These are phyloP conservation scores for Setaria viridis DNA, from an alignment of 202 grass and related monocot genomes.

Conservation along the genomic window DNA sequence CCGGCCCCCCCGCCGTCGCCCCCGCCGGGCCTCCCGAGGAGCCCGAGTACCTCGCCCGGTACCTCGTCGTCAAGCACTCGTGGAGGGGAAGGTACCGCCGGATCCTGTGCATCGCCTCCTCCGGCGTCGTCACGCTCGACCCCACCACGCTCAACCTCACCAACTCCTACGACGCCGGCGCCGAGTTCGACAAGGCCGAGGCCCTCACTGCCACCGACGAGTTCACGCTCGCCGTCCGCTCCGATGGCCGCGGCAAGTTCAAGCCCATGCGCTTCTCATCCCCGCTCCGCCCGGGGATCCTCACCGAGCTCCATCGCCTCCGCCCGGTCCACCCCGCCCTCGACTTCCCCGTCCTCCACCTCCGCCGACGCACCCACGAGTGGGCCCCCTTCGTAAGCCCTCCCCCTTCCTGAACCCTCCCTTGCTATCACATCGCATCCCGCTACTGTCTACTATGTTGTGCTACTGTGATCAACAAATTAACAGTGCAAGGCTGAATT, in stretches of 20 bases:
- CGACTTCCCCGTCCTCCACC: constrained; percentile 92
- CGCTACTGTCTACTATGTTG: background rate
- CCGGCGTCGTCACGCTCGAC: constrained; percentile 85
- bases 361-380: constrained; percentile 79
- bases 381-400: constrained; percentile 90
- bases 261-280: constrained; percentile 87
- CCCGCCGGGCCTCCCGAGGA: constrained; percentile 61
- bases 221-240: constrained; percentile 77
- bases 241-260: constrained; percentile 80
- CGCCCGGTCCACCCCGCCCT: constrained; percentile 55
- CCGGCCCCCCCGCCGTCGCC: constrained; percentile 33
- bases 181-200: constrained; percentile 74
- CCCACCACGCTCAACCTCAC: constrained; percentile 75
- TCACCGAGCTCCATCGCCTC: constrained; percentile 90
- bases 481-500: constrained; percentile 8
- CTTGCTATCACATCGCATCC: background rate
- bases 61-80: constrained; percentile 92
- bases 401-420: background rate
- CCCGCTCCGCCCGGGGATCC: constrained; percentile 77
- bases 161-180: constrained; percentile 77
- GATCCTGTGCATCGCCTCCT: constrained; percentile 83
- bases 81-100: constrained; percentile 94
- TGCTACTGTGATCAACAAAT: background rate
- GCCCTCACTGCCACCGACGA: constrained; percentile 66
- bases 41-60: constrained; percentile 90